Evolutionary conservation across 2,329 filamentous ascomycete genomes (phyloP), one percentile per base, ranked within the genome.

Genomic region (Teratosphaeria epicoccoides): DNA sequence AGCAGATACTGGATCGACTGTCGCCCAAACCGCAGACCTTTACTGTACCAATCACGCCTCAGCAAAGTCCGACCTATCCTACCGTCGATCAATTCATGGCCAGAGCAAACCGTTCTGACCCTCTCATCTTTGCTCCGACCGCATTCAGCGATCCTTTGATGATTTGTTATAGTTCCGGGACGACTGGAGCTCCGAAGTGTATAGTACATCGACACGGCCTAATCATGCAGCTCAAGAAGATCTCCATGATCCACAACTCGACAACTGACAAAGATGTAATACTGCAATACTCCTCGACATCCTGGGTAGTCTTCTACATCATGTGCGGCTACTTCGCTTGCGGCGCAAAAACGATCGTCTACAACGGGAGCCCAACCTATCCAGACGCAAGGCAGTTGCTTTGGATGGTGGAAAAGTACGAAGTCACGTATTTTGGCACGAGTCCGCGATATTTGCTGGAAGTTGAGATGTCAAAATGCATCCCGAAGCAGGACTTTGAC

Each of bases 231-330:
- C 63, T 71, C 43, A 71, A 71, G 50, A 75, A 76, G 54, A 68
- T 72, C 46, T 65, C 69, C 3, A 57, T 66, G 22, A 63, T 75
- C 0, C 72, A 75, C 61, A 73, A 74, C 61, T 68, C 67, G 6
- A 65, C 74, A 9, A 66, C 64, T 1, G 61, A 68, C 0, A 52
- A 62, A 9, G 69, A 71, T 44, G 61, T 71, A 6, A 69, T 75
- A 24, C 68, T 75, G 52, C 72, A 75, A 52, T 76, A 73, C 59
- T 70, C 67, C 4, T 72, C 66, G 43, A 75, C 72, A 1, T 72
- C 70, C 6, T 76, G 73, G 73, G 68, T 74, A 1, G 64, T 75
- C n/a, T 58, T 58, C 52, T 56, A 58, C 51, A 46, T 57, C 44
- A 71, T 72, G 69, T 66, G 70, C 50, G 69, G 69, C 24, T 67